Evolutionary conservation across 2,329 filamentous ascomycete species (phyloP).

Genomic region (Immersiporthe knoxdaviesiana): DNA sequence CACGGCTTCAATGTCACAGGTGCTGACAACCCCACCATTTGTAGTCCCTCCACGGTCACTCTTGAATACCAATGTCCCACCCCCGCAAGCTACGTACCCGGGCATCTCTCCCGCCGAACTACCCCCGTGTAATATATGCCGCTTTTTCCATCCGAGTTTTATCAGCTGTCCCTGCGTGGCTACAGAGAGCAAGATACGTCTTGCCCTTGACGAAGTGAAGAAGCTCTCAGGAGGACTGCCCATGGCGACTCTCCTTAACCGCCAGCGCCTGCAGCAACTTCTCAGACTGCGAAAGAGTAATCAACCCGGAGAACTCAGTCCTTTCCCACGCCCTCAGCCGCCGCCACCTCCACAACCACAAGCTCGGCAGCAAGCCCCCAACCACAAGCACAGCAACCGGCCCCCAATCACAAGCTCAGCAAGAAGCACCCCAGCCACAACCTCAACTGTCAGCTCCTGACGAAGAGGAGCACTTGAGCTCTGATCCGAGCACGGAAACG

Average conservation of each 20-base stretch:
- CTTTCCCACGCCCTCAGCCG: conserved; percentile 9
- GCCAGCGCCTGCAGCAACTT: conserved; percentile 20
- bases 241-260: conserved; percentile 7
- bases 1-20: not conserved
- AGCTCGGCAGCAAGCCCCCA: not conserved
- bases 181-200: conserved; percentile 64
- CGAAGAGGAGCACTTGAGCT: conserved; percentile 1
- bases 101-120: conserved; percentile 46
- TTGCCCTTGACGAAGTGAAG: conserved; percentile 67
- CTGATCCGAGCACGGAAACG: conserved; percentile 6
- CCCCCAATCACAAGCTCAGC: not conserved
- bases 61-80: not conserved
- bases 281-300: conserved; percentile 13
- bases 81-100: conserved; percentile 1
- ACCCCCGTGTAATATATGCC: conserved; percentile 67
- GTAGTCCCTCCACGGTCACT: not conserved
- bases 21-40: not conserved
- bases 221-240: conserved; percentile 32
- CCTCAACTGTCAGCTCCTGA: conserved; percentile 18
- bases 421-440: conserved; percentile 13
- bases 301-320: not conserved
- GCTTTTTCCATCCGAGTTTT: conserved; percentile 60
- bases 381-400: not conserved
- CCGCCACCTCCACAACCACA: conserved; percentile 9
- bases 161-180: conserved; percentile 65